phyloP scores from a whole-genome alignment of 2,329 filamentous ascomycete genomes.

The Endothia cerciana region DNA sequence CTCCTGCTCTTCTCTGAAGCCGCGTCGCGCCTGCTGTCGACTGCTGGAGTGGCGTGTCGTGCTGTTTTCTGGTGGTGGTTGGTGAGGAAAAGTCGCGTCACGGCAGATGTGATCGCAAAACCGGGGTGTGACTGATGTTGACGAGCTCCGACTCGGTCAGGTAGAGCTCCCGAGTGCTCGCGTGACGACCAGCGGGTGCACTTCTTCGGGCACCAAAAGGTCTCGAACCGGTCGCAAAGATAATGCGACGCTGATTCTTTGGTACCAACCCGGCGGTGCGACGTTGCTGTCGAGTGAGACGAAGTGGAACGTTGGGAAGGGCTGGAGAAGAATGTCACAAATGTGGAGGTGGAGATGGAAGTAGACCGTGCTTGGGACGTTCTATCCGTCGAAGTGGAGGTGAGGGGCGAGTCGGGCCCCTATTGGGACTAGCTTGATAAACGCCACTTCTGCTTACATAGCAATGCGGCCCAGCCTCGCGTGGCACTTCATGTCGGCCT shows the following conservation, averaged over 20 bases:
- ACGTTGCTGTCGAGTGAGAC: slow-evolving; percentile 14
- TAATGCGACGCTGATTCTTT: slow-evolving; percentile 25
- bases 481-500: background rate
- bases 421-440: background rate
- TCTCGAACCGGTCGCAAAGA: slow-evolving; percentile 17
- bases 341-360: slow-evolving; percentile 26
- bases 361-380: background rate
- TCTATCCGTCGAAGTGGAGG: background rate
- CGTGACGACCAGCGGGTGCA: background rate
- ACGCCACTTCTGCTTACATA: background rate
- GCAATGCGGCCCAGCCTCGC: background rate
- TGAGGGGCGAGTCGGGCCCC: background rate
- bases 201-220: background rate
- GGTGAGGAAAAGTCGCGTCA: slow-evolving; percentile 11
- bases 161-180: slow-evolving; percentile 18
- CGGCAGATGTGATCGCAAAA: slow-evolving; percentile 12
- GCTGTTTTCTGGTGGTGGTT: background rate
- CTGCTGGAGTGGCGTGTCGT: background rate
- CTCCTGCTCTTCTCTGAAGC: slow-evolving; percentile 1
- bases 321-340: slow-evolving; percentile 26
- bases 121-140: slow-evolving; percentile 9
- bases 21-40: background rate
- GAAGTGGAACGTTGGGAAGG: slow-evolving; percentile 3
- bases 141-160: slow-evolving; percentile 6
- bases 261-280: background rate